These are phyloP conservation scores for Exidia glandulosa DNA, from an alignment of 768 basidiomycete species.

Conservation along the genomic window DNA sequence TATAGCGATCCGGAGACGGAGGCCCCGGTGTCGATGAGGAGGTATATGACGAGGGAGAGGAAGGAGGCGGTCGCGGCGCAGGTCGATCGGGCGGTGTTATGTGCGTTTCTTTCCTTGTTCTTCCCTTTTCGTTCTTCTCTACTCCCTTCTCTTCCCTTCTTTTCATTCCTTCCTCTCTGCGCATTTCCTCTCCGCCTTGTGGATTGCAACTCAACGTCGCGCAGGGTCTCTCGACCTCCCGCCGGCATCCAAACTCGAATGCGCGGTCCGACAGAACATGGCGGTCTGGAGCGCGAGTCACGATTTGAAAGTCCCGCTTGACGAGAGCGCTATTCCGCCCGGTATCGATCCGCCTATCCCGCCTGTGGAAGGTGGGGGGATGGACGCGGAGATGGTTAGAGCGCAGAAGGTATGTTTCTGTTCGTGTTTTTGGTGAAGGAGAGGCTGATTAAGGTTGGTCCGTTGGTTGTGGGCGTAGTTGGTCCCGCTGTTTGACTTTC, in stretches of 20 bases:
- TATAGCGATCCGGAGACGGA: conserved; percentile 38
- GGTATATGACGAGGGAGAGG: conserved; percentile 66
- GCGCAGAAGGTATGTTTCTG: background rate
- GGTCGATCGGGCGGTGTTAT: conserved; percentile 74
- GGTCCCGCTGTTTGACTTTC: background rate
- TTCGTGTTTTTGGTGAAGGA: no score
- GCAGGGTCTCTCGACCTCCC: background rate
- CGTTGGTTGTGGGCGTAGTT: no score
- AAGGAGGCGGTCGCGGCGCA: conserved; percentile 79
- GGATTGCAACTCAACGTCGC: no score
- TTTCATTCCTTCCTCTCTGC: background rate
- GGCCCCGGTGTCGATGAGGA: conserved; percentile 29
- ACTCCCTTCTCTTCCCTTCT: background rate
- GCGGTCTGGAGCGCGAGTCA: background rate
- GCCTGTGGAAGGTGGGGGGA: no score
- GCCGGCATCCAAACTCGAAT: background rate
- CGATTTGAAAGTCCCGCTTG: background rate
- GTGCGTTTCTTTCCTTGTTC: conserved; percentile 42
- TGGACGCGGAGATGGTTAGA: background rate
- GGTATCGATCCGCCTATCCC: background rate
- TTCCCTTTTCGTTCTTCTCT: background rate
- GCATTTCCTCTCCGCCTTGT: no score
- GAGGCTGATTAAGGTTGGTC: no score
- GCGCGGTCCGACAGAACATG: background rate
- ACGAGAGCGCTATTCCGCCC: background rate